These are phyloP conservation scores for Arxiozyma slooffiae DNA, from an alignment of 1,139 yeast genomes.

Conservation along the genomic window DNA sequence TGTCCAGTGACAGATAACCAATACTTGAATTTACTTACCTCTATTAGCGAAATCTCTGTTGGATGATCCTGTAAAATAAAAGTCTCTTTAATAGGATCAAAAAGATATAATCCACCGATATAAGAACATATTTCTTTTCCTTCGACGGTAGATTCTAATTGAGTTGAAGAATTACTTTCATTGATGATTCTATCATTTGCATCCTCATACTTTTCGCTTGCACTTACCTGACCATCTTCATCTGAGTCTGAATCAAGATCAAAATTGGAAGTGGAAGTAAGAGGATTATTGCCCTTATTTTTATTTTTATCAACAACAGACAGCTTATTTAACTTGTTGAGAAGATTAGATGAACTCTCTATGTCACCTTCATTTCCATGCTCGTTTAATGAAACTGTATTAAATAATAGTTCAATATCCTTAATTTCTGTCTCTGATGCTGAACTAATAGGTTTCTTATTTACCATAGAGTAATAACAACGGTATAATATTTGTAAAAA, in stretches of 20 bases:
- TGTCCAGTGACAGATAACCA: conserved; percentile 39
- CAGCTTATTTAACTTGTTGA: neutral
- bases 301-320: conserved; percentile 1
- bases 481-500: conserved; percentile 56
- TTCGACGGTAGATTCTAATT: conserved; percentile 10
- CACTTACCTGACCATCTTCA: conserved; percentile 8
- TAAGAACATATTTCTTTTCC: conserved; percentile 20
- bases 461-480: conserved; percentile 72
- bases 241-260: conserved; percentile 4
- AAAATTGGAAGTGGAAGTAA: neutral
- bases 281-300: conserved; percentile 4
- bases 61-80: conserved; percentile 39
- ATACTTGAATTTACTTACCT: conserved; percentile 44
- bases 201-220: conserved; percentile 24
- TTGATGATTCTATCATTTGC: conserved; percentile 17
- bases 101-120: conserved; percentile 43
- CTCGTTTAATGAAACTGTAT: conserved; percentile 11
- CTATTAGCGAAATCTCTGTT: conserved; percentile 36
- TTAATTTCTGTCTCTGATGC: conserved; percentile 41
- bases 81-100: conserved; percentile 43
- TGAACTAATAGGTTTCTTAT: conserved; percentile 44
- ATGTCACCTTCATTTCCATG: conserved; percentile 8
- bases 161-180: conserved; percentile 5
- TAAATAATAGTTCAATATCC: conserved; percentile 37
- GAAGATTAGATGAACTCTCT: neutral